Evolutionary conservation across 139 green algal species (phyloP).

Genomic region (Chlamydomonas sp.): DNA sequence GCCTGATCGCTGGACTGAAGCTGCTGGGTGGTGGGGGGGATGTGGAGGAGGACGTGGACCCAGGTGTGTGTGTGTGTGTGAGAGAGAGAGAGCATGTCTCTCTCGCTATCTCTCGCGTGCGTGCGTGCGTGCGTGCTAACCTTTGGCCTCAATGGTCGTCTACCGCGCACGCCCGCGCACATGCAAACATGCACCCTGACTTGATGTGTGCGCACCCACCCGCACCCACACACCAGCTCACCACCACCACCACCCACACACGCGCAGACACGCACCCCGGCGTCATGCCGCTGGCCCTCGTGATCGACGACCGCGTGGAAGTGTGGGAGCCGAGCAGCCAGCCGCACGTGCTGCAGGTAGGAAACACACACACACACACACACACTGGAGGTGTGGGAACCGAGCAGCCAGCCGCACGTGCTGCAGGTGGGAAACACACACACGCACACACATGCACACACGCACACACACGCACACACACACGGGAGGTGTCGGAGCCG

Average conservation of each 20-base stretch:
- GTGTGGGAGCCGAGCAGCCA: conserved; percentile 64
- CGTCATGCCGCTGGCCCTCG: conserved; percentile 57
- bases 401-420: neutral
- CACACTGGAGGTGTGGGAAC: neutral
- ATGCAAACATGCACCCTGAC: neutral
- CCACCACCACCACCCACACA: neutral
- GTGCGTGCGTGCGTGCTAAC: neutral
- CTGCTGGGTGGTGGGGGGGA: neutral
- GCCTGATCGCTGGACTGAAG: neutral
- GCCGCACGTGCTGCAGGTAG: conserved; percentile 58
- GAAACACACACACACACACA: neutral
- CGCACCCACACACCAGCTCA: neutral
- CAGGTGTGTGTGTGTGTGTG: neutral
- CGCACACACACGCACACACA: too few species aligned
- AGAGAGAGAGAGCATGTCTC: neutral
- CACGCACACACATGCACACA: too few species aligned
- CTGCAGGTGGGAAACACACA: neutral
- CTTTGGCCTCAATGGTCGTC: neutral
- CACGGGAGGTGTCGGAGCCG: neutral
- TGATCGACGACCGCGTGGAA: conserved; percentile 75
- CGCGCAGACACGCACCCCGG: neutral
- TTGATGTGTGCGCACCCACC: neutral
- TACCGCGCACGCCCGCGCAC: too few species aligned
- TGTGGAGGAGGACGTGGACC: too few species aligned
- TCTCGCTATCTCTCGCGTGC: neutral